phyloP scores from a whole-genome alignment of 2,329 filamentous ascomycete species.

The Akanthomyces muscarius region DNA sequence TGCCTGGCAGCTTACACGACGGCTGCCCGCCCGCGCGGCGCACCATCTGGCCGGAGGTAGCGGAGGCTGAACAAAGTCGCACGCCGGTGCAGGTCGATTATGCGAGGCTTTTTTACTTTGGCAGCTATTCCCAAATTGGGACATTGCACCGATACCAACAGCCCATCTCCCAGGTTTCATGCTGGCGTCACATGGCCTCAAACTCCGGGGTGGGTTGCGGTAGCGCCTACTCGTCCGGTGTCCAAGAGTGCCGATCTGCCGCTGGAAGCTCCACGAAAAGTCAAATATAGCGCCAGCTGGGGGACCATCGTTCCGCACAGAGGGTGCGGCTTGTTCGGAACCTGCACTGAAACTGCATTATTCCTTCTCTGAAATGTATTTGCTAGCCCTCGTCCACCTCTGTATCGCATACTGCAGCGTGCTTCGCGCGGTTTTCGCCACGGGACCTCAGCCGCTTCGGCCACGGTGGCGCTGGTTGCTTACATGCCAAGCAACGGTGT shows the following conservation, averaged over 20 bases:
- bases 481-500: not conserved
- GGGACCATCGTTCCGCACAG: too few species aligned
- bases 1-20: constrained; percentile 4
- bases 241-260: not conserved
- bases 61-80: not conserved
- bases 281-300: not conserved
- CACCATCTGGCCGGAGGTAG: not conserved
- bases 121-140: constrained; percentile 2
- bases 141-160: constrained; percentile 4
- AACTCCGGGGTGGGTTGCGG: not conserved
- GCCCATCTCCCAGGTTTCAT: not conserved
- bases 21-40: not conserved
- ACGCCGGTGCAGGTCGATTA: not conserved
- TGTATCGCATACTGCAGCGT: not conserved
- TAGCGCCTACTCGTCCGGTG: not conserved
- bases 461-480: not conserved
- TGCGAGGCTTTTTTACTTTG: not conserved
- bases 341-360: not conserved
- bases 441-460: not conserved
- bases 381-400: not conserved
- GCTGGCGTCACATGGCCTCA: constrained; percentile 1
- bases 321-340: too few species aligned
- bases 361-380: not conserved
- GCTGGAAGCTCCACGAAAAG: not conserved
- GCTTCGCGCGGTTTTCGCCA: not conserved